Base-by-base conservation (phyloP, 139 green algal genomes). In the Gonium pectorale region DNA sequence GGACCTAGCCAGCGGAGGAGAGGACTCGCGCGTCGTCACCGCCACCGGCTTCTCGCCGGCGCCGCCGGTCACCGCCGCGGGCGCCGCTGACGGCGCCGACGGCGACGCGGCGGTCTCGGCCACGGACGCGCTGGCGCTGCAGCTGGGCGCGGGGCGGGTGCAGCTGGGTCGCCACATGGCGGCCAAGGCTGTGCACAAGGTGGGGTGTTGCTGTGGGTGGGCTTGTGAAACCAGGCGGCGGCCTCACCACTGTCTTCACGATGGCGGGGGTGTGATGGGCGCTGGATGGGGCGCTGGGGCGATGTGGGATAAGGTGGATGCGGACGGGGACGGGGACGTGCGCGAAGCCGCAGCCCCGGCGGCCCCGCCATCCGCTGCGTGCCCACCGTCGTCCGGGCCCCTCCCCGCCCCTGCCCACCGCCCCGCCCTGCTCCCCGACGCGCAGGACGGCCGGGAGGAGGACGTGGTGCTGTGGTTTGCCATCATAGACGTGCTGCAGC, bases 401-500 rank as follows among this genome's bases (percentile, higher is more conserved):
- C 19, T 27, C 11, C 66, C 27, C 3, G 26, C 22, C 15, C 0
- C 46, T 3, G 22, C 46, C 22, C 31, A 7, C 21, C 31, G 0
- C 46, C 59, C 40, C 17, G 8, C 38, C 33, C 26, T 21, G 22
- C 13, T 24, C 21, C 70, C 22, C 3, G 5, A 5, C 11, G 24
- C 8, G 5, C 15, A 71, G 75, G 59, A 82, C 75, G 75, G 75
- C 35, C 59, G 41, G 4, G 75, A 82, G 59, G 87, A 95, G 44
- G 89, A 93, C n/a, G 94, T 95, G 27, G 92, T 98, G 75, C 74
- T 98, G 33, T 95, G 95, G 87, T 97, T 98, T 77, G 96, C 93
- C 35, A 95, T 98, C 87, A 98, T 98, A 59, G 96, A 98, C 86
- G 95, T 98, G 26, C 91, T 98, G 78, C 87, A 91, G 83, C 64